Conservation (phyloP, 371 early-diverging fungal genomes). For the Rhizopus stolonifer region DNA sequence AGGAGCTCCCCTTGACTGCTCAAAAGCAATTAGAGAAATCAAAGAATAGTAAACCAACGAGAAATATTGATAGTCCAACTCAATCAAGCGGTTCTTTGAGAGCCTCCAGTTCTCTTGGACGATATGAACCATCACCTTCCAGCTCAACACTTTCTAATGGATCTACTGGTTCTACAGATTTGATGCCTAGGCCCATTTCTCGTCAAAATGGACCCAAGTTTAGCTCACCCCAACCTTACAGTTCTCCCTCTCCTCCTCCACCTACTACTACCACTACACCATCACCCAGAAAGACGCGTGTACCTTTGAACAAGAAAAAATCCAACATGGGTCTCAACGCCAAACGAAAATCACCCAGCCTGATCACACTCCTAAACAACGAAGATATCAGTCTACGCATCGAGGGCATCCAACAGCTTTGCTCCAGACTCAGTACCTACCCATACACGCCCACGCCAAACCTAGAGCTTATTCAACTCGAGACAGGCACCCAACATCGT, state of each 20-base stretch:
- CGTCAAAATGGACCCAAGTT: constrained; percentile 67
- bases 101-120: constrained; percentile 34
- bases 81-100: constrained; percentile 30
- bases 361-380: constrained; percentile 29
- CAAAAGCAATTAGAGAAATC: constrained; percentile 42
- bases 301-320: constrained; percentile 38
- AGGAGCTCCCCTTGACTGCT: constrained; percentile 18
- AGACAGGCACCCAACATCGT: constrained; percentile 23
- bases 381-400: constrained; percentile 30
- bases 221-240: constrained; percentile 80
- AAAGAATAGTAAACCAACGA: constrained; percentile 8
- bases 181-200: constrained; percentile 18
- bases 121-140: constrained; percentile 36
- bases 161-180: constrained; percentile 9
- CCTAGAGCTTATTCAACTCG: constrained; percentile 26
- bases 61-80: constrained; percentile 27
- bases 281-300: constrained; percentile 35
- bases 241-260: constrained; percentile 21
- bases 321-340: constrained; percentile 25
- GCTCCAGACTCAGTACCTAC: constrained; percentile 27
- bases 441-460: constrained; percentile 20
- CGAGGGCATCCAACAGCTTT: constrained; percentile 33
- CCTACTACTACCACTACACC: constrained; percentile 18
- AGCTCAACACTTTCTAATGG: constrained; percentile 32
- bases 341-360: constrained; percentile 31